A percentile compares a stretch with the other conserved stretches of the same genome.
Evolutionary conservation across 768 basidiomycete species (phyloP).

Genomic region (Holtermanniella nyarrowii): DNA sequence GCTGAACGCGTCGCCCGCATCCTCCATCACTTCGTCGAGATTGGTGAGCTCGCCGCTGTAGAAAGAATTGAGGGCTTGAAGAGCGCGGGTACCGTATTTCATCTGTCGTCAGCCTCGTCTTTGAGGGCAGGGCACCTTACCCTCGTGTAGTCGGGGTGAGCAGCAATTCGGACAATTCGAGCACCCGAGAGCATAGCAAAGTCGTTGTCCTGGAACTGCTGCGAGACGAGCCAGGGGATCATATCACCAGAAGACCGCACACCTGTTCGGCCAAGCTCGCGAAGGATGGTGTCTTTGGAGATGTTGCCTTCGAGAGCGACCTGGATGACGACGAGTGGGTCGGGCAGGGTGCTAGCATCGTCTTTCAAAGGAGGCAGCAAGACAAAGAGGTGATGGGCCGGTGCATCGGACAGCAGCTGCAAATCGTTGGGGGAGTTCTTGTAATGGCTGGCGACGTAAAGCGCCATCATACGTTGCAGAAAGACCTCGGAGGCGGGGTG

Average conservation of each 20-base stretch:
- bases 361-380: constrained; percentile 84
- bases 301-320: constrained; percentile 94
- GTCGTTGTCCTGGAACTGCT: constrained; percentile 84
- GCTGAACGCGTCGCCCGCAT: constrained; percentile 53
- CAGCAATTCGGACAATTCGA: constrained; percentile 81
- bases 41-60: constrained; percentile 89
- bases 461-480: constrained; percentile 94
- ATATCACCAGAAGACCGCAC: constrained; percentile 84
- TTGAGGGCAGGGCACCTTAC: constrained; percentile 45
- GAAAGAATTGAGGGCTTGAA: constrained; percentile 76
- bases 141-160: constrained; percentile 87
- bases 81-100: constrained; percentile 88
- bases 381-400: constrained; percentile 93
- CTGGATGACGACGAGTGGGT: constrained; percentile 89
- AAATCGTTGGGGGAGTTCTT: constrained; percentile 99
- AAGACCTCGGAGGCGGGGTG: constrained; percentile 96
- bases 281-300: constrained; percentile 71
- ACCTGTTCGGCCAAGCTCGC: constrained; percentile 64
- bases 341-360: constrained; percentile 80
- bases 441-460: constrained; percentile 96
- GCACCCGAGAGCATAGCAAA: constrained; percentile 88
- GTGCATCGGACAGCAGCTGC: constrained; percentile 93
- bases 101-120: constrained; percentile 49
- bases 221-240: constrained; percentile 92
- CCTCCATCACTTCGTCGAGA: constrained; percentile 56